These are phyloP conservation scores for Exophiala phaeomuriformis DNA, from an alignment of 2,329 filamentous ascomycete species.

Conservation along the genomic window DNA sequence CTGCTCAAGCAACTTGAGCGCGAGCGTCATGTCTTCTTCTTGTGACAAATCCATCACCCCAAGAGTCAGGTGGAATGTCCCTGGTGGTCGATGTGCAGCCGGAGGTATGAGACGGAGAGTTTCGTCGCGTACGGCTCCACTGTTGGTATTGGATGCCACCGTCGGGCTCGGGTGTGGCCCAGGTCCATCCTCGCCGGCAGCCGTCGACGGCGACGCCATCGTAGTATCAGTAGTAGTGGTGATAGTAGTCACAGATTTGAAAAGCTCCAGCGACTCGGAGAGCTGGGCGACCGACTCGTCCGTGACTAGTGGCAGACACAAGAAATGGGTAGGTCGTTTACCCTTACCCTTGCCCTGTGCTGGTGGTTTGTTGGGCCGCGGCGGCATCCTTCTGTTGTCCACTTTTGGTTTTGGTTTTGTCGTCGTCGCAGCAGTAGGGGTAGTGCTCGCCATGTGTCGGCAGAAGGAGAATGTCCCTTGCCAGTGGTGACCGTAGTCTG, in stretches of 20 bases:
- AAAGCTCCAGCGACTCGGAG: conserved; percentile 52
- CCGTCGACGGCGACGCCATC: too few species aligned
- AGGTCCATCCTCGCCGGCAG: too few species aligned
- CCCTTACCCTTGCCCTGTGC: not conserved
- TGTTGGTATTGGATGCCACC: not conserved
- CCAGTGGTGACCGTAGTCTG: too few species aligned
- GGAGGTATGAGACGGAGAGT: conserved; percentile 47
- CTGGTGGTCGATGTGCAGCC: conserved; percentile 65
- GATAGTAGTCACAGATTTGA: conserved; percentile 48
- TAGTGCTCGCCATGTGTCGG: too few species aligned
- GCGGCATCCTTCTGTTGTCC: not conserved
- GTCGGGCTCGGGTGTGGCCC: not conserved
- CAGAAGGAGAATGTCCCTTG: too few species aligned
- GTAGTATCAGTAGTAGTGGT: too few species aligned
- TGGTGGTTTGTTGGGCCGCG: not conserved
- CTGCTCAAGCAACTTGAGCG: conserved; percentile 38
- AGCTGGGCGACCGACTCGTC: conserved; percentile 56
- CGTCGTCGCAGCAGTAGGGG: too few species aligned
- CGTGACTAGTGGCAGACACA: conserved; percentile 56
- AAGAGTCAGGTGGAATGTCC: conserved; percentile 77
- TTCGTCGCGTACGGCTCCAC: not conserved
- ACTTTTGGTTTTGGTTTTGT: too few species aligned
- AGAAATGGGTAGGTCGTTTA: conserved; percentile 39
- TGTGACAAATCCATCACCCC: conserved; percentile 71
- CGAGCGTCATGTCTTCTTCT: conserved; percentile 43